phyloP scores from a whole-genome alignment of 1,284 basidiomycete genomes.

The Garcileccinum viscosum region DNA sequence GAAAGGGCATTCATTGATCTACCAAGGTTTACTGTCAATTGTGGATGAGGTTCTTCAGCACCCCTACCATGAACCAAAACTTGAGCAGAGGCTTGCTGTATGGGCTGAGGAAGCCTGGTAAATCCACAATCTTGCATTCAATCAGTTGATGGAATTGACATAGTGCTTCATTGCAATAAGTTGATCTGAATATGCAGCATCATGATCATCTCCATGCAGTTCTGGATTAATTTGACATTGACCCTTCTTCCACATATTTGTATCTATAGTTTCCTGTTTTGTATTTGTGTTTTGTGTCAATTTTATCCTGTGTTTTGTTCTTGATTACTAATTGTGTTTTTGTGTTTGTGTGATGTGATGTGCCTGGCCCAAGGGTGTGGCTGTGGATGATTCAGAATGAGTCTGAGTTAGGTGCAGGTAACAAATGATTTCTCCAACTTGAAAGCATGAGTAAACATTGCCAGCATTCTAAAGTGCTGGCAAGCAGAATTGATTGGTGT shows the following conservation, averaged over 20 bases:
- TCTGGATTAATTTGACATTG: neutral
- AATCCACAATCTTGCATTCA: neutral
- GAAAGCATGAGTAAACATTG: neutral
- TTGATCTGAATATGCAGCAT: neutral
- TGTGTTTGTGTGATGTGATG: no score
- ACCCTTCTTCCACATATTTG: no score
- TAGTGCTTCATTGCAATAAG: neutral
- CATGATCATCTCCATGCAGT: neutral
- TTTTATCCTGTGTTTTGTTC: no score
- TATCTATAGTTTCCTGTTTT: no score
- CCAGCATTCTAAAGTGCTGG: neutral
- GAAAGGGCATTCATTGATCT: neutral
- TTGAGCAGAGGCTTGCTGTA: neutral
- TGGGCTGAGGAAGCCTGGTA: conserved; percentile 2
- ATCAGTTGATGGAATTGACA: neutral
- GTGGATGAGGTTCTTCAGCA: neutral
- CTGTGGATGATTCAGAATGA: neutral
- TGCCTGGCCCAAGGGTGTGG: no score
- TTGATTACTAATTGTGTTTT: no score
- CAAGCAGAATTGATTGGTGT: neutral
- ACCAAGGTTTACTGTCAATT: neutral
- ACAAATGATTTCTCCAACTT: neutral
- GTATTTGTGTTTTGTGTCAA: no score
- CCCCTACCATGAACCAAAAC: neutral
- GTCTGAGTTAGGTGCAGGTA: neutral